These are phyloP conservation scores for Agroathelia rolfsii DNA, from an alignment of 1,284 basidiomycete species.

Conservation along the genomic window DNA sequence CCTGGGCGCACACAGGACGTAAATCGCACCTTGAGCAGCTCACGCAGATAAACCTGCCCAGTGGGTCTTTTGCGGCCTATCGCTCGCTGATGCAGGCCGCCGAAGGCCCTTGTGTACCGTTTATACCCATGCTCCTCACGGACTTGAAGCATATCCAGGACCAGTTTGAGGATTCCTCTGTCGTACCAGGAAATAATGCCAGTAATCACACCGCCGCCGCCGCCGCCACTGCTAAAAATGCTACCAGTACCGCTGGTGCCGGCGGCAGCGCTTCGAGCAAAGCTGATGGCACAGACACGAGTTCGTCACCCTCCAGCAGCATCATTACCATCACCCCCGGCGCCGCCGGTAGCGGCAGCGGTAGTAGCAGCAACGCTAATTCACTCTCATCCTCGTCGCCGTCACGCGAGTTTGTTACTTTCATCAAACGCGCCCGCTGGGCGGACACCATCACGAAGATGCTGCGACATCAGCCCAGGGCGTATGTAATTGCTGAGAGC, in stretches of 20 bases:
- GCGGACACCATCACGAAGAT: slow-evolving; percentile 45
- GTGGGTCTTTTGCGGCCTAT: slow-evolving; percentile 47
- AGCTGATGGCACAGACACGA: slow-evolving; percentile 4
- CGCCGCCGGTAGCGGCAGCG: too few relatives aligned
- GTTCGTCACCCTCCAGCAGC: slow-evolving; percentile 6
- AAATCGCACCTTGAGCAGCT: slow-evolving; percentile 42
- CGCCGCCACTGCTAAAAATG: neutral
- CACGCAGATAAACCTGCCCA: slow-evolving; percentile 44
- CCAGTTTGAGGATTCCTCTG: slow-evolving; percentile 33
- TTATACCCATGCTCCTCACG: slow-evolving; percentile 52
- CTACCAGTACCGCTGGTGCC: neutral
- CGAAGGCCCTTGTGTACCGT: slow-evolving; percentile 58
- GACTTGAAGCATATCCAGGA: slow-evolving; percentile 49
- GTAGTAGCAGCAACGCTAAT: slow-evolving; percentile 6
- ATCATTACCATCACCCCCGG: too few relatives aligned
- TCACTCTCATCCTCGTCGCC: slow-evolving; percentile 11
- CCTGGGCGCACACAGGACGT: slow-evolving; percentile 56
- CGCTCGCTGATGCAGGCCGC: slow-evolving; percentile 37
- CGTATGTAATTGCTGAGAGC: slow-evolving; percentile 41
- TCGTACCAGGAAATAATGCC: too few relatives aligned
- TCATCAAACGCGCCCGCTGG: slow-evolving; percentile 48
- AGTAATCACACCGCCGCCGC: slow-evolving; percentile 5
- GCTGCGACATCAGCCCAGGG: slow-evolving; percentile 44
- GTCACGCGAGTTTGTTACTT: slow-evolving; percentile 30
- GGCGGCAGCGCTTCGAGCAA: slow-evolving; percentile 2